phyloP scores from a whole-genome alignment of 1,284 basidiomycete species.

The Golubevia sp. region DNA sequence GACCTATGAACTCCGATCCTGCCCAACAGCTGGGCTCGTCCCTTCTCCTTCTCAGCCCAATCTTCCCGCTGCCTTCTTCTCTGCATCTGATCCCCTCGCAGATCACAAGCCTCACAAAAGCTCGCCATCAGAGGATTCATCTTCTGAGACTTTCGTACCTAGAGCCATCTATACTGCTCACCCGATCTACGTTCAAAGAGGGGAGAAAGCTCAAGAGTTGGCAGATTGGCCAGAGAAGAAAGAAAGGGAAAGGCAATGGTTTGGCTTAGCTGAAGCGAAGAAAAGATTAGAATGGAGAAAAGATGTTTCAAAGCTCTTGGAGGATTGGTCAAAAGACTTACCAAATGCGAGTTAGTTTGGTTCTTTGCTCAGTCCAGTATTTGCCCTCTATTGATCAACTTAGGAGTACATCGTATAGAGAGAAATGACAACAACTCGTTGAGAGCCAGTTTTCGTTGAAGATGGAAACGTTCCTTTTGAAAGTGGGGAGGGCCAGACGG shows the following conservation, averaged over 20 bases:
- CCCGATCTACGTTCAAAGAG: slow-evolving; percentile 18
- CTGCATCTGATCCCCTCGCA: slow-evolving; percentile 3
- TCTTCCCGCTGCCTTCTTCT: slow-evolving; percentile 1
- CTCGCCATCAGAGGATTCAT: slow-evolving; percentile 15
- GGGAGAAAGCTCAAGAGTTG: slow-evolving; percentile 2
- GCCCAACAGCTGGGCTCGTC: background rate
- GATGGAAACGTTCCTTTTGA: too few relatives aligned
- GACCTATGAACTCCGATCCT: too few relatives aligned
- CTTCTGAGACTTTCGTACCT: slow-evolving; percentile 26
- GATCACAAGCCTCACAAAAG: slow-evolving; percentile 48
- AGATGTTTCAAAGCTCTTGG: slow-evolving; percentile 25
- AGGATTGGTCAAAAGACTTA: slow-evolving; percentile 10
- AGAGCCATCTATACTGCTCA: slow-evolving; percentile 33
- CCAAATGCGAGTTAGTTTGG: too few relatives aligned
- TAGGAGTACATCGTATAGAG: too few relatives aligned
- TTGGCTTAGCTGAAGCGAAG: slow-evolving; percentile 25
- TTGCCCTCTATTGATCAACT: too few relatives aligned
- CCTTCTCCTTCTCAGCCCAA: background rate
- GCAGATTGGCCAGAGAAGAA: slow-evolving; percentile 36
- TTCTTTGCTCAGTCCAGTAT: too few relatives aligned
- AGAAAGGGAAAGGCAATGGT: slow-evolving; percentile 27
- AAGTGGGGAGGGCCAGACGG: too few relatives aligned
- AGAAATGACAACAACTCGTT: too few relatives aligned
- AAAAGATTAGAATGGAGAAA: slow-evolving; percentile 32
- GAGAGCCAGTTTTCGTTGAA: too few relatives aligned